Percentiles rank a stretch among this genome's conserved stretches.
Conservation (phyloP, 805 yeast species). For the Komagataella populi region DNA sequence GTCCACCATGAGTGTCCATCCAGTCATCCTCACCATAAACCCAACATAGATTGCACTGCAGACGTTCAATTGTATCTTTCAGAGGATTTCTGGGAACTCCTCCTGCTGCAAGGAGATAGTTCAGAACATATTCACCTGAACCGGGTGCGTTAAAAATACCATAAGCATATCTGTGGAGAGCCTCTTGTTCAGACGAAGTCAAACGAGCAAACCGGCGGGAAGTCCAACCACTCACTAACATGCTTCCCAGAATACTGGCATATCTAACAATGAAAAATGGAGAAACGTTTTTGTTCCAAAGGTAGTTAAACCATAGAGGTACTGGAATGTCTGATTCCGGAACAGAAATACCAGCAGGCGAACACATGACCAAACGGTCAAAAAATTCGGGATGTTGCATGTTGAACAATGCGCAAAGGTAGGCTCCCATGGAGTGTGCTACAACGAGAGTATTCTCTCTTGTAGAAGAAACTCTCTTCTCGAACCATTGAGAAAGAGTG, state of each 20-base stretch:
- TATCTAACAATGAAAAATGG: slow-evolving; percentile 75
- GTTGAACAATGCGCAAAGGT: slow-evolving; percentile 58
- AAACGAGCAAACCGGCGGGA: slow-evolving; percentile 51
- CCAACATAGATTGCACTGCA: slow-evolving; percentile 63
- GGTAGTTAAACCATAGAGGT: slow-evolving; percentile 64
- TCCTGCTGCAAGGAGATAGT: slow-evolving; percentile 78
- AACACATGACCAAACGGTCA: slow-evolving; percentile 57
- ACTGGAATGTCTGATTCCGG: slow-evolving; percentile 23
- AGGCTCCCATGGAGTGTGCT: slow-evolving; percentile 94
- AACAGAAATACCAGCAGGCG: slow-evolving; percentile 72
- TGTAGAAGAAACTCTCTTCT: slow-evolving; percentile 24
- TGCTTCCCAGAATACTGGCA: slow-evolving; percentile 74
- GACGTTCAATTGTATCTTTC: slow-evolving; percentile 30
- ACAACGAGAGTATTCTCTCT: slow-evolving; percentile 38
- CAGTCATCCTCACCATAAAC: slow-evolving; percentile 69
- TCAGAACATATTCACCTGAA: slow-evolving; percentile 86
- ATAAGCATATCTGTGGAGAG: slow-evolving; percentile 70
- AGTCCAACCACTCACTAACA: slow-evolving; percentile 83
- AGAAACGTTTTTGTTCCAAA: slow-evolving; percentile 71
- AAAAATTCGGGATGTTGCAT: slow-evolving; percentile 47
- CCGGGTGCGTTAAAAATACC: slow-evolving; percentile 78
- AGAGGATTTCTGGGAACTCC: slow-evolving; percentile 79
- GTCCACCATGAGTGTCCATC: slow-evolving; percentile 44
- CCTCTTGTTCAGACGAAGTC: slow-evolving; percentile 25
- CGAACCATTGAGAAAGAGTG: slow-evolving; percentile 53